Base-by-base conservation (phyloP, 257 asterid species). In the Petrea volubilis region DNA sequence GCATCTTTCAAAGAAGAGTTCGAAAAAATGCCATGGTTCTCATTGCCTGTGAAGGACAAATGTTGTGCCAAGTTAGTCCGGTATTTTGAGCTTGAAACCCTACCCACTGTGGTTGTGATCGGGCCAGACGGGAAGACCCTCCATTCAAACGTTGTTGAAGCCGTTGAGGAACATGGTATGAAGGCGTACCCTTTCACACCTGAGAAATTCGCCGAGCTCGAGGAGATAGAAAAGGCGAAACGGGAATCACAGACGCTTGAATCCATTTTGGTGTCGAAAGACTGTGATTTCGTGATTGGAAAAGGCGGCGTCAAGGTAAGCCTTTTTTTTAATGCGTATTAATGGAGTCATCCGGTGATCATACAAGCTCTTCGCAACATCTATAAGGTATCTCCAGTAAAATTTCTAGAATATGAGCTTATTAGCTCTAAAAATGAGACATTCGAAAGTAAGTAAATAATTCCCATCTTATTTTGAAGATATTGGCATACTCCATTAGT, bases 81-180 rank as follows among this genome's bases (percentile, higher is more conserved):
- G 7, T 89, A 91, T 70, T 91, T 94, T 66, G 93, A 86, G 79
- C 85, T 94, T 53, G 49, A 53, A 21, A 55, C 77, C 64, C 80
- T 88, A 73, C 96, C 96, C 5, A 83, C 96, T 36, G 69, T 91
- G 56, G 93, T 86, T 58, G 79, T 85, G 41, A 84, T 94, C 44
- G 99, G 99, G 43, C 87, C 94, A 4, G 86, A 94, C 20, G 99
- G 97, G 78, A 91, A 94, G 77, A 94, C 97, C 2, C 86, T 87
- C 69, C 95, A 86, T 38, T 33, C 82, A 4, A 86, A 94, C 36
- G 97, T 79, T 49, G 88, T 82, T 36, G 97, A 91, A 46, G 86
- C 89, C 46, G 53, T 94, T 20, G 97, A 86, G 81, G 97, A 85
- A 75, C 90, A 85, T 23, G 99, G 99, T 2, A 25, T 51, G 21